Conservation (phyloP, 139 green algal genomes). For the Chlamydomonas applanata region DNA sequence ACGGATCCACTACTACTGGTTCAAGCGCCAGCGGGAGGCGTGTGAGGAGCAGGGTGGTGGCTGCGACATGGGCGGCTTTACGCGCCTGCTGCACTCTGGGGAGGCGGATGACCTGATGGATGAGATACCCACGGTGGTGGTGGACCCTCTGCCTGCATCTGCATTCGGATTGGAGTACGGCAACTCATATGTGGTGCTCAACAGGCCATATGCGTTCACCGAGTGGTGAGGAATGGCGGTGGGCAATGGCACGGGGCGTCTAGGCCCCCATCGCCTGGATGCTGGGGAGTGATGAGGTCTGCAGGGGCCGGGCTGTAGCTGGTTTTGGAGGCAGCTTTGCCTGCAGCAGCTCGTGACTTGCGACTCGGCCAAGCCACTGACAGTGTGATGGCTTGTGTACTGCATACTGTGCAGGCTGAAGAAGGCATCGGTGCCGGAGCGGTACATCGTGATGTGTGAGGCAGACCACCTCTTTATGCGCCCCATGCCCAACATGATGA, state of each 20-base stretch:
- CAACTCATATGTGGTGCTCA: conserved; percentile 86
- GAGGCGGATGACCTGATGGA: conserved; percentile 89
- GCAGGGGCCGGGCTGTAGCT: no score
- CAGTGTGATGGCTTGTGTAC: not conserved
- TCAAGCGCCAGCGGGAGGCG: conserved; percentile 63
- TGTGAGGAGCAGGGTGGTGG: conserved; percentile 48
- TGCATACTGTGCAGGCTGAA: conserved; percentile 5
- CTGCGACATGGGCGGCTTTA: conserved; percentile 90
- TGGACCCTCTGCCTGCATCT: conserved; percentile 69
- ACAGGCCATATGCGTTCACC: conserved; percentile 80
- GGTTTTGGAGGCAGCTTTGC: no score
- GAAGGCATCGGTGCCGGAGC: conserved; percentile 63
- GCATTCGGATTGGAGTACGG: conserved; percentile 48
- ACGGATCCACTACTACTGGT: conserved; percentile 71
- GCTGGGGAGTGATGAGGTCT: no score
- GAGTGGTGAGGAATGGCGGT: not conserved
- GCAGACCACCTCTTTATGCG: conserved; percentile 93
- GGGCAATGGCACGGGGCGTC: no score
- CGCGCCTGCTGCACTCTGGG: conserved; percentile 88
- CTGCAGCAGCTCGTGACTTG: no score
- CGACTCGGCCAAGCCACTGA: not conserved
- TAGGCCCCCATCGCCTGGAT: no score
- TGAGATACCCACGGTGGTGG: conserved; percentile 91
- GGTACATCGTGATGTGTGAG: conserved; percentile 94
- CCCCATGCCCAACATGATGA: conserved; percentile 93